These are phyloP conservation scores for Fusarium udum DNA, from an alignment of 2,329 filamentous ascomycete genomes.

Conservation along the genomic window DNA sequence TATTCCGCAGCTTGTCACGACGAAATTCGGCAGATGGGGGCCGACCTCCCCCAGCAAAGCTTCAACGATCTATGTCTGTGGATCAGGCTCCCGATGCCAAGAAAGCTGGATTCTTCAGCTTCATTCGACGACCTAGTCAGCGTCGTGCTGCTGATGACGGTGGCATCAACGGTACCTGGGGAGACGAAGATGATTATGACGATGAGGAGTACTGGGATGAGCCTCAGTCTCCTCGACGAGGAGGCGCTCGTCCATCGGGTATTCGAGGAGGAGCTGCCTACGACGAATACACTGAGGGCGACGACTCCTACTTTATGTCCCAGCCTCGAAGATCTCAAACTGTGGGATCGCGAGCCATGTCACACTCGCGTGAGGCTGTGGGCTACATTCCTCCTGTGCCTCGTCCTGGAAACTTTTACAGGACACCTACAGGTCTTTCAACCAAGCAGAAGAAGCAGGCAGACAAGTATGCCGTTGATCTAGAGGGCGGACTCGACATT, in stretches of 20 bases:
- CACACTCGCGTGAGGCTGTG: slow-evolving; percentile 41
- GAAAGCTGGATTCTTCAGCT: slow-evolving; percentile 53
- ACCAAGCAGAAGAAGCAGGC: slow-evolving; percentile 67
- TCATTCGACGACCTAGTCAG: slow-evolving; percentile 54
- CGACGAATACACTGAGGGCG: slow-evolving; percentile 63
- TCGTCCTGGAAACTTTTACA: slow-evolving; percentile 63
- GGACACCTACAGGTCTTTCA: slow-evolving; percentile 75
- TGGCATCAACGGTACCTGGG: slow-evolving; percentile 66
- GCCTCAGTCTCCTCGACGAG: slow-evolving; percentile 27
- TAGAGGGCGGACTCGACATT: slow-evolving; percentile 86
- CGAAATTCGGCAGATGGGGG: slow-evolving; percentile 48
- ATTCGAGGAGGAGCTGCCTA: slow-evolving; percentile 54
- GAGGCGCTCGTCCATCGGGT: slow-evolving; percentile 43
- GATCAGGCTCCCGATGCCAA: slow-evolving; percentile 61
- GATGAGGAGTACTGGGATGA: slow-evolving; percentile 43
- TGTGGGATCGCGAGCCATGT: slow-evolving; percentile 44
- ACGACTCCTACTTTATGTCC: slow-evolving; percentile 66
- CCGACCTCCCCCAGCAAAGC: slow-evolving; percentile 47
- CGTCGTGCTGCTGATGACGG: slow-evolving; percentile 56
- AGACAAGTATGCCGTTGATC: slow-evolving; percentile 70
- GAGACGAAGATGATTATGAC: slow-evolving; percentile 50
- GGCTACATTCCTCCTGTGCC: slow-evolving; percentile 34
- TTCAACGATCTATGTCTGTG: slow-evolving; percentile 70
- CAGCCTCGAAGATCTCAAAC: slow-evolving; percentile 47
- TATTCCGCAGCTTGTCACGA: slow-evolving; percentile 58